phyloP scores from a whole-genome alignment of 805 yeast species.

The Monosporozyma yasuniensis region DNA sequence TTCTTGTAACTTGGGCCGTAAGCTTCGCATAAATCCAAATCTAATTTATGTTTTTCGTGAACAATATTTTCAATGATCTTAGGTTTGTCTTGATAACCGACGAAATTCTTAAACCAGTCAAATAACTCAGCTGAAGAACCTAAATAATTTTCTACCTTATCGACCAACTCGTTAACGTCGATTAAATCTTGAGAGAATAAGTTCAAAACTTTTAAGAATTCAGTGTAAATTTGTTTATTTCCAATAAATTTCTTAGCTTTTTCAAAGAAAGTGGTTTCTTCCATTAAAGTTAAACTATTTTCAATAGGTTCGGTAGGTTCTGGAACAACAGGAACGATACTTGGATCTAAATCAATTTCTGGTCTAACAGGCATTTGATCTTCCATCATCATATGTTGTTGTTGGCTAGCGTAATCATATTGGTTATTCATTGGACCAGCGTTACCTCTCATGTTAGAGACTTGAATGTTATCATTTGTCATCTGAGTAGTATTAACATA shows the following conservation, averaged over 20 bases:
- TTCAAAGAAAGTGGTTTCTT: conserved; percentile 86
- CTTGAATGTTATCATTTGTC: conserved; percentile 26
- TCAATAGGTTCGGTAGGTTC: conserved; percentile 62
- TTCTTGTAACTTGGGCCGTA: conserved; percentile 93
- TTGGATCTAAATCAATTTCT: conserved; percentile 43
- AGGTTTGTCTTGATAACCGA: conserved; percentile 81
- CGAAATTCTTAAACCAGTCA: conserved; percentile 87
- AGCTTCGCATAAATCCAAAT: conserved; percentile 81
- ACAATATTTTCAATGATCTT: conserved; percentile 77
- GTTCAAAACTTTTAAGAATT: conserved; percentile 81
- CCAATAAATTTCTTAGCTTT: conserved; percentile 82
- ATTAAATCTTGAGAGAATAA: conserved; percentile 85
- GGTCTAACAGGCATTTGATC: conserved; percentile 29
- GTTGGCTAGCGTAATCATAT: conserved; percentile 11
- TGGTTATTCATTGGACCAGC: conserved; percentile 8
- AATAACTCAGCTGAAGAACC: conserved; percentile 73
- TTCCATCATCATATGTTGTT: conserved; percentile 9
- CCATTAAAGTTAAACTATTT: conserved; percentile 54
- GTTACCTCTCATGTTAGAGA: conserved; percentile 25
- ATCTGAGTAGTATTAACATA: conserved; percentile 13
- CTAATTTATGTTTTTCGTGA: conserved; percentile 85
- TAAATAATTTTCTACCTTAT: conserved; percentile 74
- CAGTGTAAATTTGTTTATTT: conserved; percentile 83
- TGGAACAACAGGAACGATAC: conserved; percentile 76
- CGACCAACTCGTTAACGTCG: conserved; percentile 72